These are phyloP conservation scores for Trebouxia sp. DNA, from an alignment of 139 green algal genomes.

Conservation along the genomic window DNA sequence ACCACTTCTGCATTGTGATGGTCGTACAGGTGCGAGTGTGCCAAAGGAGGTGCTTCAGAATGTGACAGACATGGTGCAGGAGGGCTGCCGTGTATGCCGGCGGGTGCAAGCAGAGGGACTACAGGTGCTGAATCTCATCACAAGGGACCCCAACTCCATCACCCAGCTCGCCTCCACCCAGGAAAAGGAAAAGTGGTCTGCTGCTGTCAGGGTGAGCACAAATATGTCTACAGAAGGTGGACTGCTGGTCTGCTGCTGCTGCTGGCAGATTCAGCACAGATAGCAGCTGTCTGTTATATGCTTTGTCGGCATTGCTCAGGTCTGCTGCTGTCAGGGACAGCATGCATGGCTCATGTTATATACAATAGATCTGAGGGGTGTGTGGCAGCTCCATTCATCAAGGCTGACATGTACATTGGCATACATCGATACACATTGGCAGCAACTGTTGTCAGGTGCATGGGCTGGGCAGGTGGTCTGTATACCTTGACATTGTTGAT, in stretches of 20 bases:
- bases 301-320: no score
- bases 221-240: background rate
- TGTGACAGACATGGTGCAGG: slow-evolving; percentile 28
- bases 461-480: no score
- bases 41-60: slow-evolving; percentile 1
- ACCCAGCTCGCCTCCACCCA: background rate
- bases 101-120: slow-evolving; percentile 30
- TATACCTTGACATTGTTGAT: no score
- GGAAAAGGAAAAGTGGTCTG: slow-evolving; percentile 20
- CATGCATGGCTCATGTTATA: no score
- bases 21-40: slow-evolving; percentile 31
- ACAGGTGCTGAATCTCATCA: slow-evolving; percentile 32
- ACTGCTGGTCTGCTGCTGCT: background rate
- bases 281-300: background rate
- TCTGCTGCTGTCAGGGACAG: no score
- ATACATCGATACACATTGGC: no score
- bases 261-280: background rate
- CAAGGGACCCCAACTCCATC: background rate
- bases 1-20: no score
- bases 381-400: no score
- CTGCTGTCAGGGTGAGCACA: background rate
- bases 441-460: no score
- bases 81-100: slow-evolving; percentile 17
- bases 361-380: no score
- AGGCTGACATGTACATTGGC: no score